Conservation (phyloP, 2,329 filamentous ascomycete species). For the Rhinocladiella mackenziei region DNA sequence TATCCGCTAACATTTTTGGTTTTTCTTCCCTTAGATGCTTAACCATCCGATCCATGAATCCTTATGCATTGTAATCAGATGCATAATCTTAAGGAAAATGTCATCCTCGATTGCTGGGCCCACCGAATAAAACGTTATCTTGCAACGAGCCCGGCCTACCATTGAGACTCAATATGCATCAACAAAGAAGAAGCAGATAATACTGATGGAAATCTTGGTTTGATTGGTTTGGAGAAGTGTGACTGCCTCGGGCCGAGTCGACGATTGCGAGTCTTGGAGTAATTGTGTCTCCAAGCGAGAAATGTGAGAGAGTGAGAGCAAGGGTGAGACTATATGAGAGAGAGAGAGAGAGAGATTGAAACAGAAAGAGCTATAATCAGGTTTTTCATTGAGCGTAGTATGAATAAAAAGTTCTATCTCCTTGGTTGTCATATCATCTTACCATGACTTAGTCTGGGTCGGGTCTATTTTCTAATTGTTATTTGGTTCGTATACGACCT, state of each 20-base stretch:
- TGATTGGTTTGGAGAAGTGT: slow-evolving; percentile 13
- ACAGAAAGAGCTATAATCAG: slow-evolving; percentile 13
- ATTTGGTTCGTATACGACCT: no score
- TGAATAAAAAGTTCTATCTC: slow-evolving; percentile 19
- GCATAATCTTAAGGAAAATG: no score
- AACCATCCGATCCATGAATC: slow-evolving; percentile 50
- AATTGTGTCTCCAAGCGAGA: not conserved
- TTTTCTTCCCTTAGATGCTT: slow-evolving; percentile 47
- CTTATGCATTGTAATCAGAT: slow-evolving; percentile 44
- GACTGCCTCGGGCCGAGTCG: slow-evolving; percentile 7
- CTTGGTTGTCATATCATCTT: no score
- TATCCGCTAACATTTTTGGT: slow-evolving; percentile 30
- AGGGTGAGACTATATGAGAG: not conserved
- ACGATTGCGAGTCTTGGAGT: not conserved
- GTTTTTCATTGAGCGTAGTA: slow-evolving; percentile 17
- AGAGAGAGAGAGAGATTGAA: slow-evolving; percentile 2
- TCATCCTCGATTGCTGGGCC: no score
- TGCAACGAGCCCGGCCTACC: no score
- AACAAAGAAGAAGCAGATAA: slow-evolving; percentile 4
- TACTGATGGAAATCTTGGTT: slow-evolving; percentile 4
- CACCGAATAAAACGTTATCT: no score
- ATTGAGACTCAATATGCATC: not conserved
- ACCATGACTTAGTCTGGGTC: no score
- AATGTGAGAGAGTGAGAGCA: not conserved
- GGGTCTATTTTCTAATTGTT: no score